A percentile compares a stretch with the other conserved stretches of the same genome.
Conservation (phyloP, 176 grass and related monocot species). For the Carex myosuroides region DNA sequence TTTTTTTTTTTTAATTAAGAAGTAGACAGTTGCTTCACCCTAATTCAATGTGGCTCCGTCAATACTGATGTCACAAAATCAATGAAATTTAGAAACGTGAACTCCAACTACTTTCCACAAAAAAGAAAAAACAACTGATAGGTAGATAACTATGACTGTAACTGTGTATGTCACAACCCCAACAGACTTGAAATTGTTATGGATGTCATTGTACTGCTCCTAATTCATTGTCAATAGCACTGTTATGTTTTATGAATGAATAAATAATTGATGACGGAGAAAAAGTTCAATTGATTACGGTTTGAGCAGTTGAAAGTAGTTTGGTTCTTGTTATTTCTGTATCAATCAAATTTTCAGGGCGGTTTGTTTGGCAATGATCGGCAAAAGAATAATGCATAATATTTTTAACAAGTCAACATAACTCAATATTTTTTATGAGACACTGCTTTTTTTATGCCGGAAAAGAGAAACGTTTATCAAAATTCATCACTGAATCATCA, state of each 20-base stretch:
- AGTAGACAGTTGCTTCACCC: too few species aligned
- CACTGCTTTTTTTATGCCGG: too few species aligned
- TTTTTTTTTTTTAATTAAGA: too few species aligned
- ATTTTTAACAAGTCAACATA: background rate
- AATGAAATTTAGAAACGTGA: too few species aligned
- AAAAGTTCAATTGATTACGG: background rate
- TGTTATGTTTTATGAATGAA: background rate
- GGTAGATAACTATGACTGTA: background rate
- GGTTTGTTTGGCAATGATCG: background rate
- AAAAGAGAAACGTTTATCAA: too few species aligned
- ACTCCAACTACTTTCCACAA: too few species aligned
- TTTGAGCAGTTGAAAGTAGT: conserved; percentile 1
- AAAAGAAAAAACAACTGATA: too few species aligned
- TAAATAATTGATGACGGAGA: background rate
- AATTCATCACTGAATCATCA: too few species aligned
- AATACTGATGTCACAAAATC: too few species aligned
- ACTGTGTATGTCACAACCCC: background rate
- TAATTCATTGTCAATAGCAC: background rate
- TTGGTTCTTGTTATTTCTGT: background rate
- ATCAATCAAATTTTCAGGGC: background rate
- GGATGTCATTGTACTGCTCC: background rate
- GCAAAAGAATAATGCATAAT: background rate
- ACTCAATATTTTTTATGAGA: background rate
- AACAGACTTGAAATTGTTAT: background rate
- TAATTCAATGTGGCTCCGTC: too few species aligned